phyloP scores from a whole-genome alignment of 352 stramenopile species.

The Phytopythium sindhum region DNA sequence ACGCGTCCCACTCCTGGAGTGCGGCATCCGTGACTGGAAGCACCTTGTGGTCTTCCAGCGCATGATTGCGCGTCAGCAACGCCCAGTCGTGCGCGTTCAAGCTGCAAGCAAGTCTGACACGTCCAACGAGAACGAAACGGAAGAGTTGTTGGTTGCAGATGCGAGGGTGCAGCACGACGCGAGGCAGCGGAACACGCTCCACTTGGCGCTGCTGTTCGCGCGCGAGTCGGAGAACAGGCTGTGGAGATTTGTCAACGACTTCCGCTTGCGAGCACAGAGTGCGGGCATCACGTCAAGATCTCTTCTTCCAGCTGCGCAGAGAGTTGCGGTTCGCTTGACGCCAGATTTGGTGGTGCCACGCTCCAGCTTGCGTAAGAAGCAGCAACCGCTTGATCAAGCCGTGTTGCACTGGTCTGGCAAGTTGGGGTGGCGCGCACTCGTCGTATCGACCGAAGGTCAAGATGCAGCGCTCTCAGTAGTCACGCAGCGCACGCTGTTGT shows the following conservation, averaged over 20 bases:
- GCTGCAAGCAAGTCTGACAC: neutral
- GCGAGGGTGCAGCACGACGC: conserved; percentile 19
- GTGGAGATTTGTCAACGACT: conserved; percentile 39
- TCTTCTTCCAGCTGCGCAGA: conserved; percentile 16
- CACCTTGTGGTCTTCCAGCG: conserved; percentile 46
- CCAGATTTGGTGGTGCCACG: conserved; percentile 16
- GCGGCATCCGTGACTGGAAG: conserved; percentile 43
- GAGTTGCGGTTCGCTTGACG: conserved; percentile 15
- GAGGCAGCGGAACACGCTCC: conserved; percentile 23
- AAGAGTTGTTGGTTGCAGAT: conserved; percentile 18
- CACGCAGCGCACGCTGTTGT: neutral
- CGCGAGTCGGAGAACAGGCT: conserved; percentile 30
- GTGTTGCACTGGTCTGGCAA: conserved; percentile 11
- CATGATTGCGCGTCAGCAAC: conserved; percentile 26
- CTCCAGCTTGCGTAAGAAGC: neutral
- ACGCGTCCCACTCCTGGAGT: conserved; percentile 39
- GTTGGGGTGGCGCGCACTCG: conserved; percentile 4
- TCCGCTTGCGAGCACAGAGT: conserved; percentile 46
- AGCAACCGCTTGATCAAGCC: neutral
- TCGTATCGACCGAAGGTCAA: neutral
- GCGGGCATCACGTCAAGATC: conserved; percentile 26
- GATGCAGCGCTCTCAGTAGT: too few relatives aligned
- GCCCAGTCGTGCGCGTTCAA: conserved; percentile 8
- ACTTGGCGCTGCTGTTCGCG: conserved; percentile 29
- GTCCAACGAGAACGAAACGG: neutral